Conservation (phyloP, 108 stramenopile genomes). For the Discostella pseudostelligera region DNA sequence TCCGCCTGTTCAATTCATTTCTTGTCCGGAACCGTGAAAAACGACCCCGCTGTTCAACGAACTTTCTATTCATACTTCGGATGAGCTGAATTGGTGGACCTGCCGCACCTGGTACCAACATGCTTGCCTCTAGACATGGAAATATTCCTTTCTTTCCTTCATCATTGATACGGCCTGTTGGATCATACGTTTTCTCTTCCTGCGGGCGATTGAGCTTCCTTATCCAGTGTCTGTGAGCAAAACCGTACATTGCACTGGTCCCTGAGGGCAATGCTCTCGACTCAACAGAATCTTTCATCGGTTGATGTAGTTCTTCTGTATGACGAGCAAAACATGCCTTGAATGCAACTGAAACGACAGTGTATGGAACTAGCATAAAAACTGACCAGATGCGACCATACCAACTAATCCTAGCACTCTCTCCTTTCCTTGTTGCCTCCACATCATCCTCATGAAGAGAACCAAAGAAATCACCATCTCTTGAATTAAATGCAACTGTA, state of each 20-base stretch:
- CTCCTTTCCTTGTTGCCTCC: background rate
- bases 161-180: slow-evolving; percentile 36
- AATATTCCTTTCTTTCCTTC: slow-evolving; percentile 47
- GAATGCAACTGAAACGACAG: slow-evolving; percentile 18
- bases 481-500: slow-evolving; percentile 37
- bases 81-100: slow-evolving; percentile 46
- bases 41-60: slow-evolving; percentile 20
- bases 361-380: slow-evolving; percentile 18
- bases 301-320: slow-evolving; percentile 1
- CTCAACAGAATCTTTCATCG: slow-evolving; percentile 15
- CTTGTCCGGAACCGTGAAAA: slow-evolving; percentile 31
- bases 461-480: slow-evolving; percentile 52
- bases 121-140: slow-evolving; percentile 47
- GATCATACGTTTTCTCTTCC: slow-evolving; percentile 21
- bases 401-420: slow-evolving; percentile 22
- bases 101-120: slow-evolving; percentile 53
- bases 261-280: slow-evolving; percentile 26
- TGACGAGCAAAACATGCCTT: slow-evolving; percentile 5
- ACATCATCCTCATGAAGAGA: slow-evolving; percentile 5
- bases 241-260: slow-evolving; percentile 41
- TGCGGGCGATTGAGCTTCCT: slow-evolving; percentile 6
- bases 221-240: slow-evolving; percentile 21
- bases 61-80: slow-evolving; percentile 37
- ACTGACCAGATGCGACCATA: slow-evolving; percentile 24
- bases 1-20: slow-evolving; percentile 20